phyloP scores from a whole-genome alignment of 1,139 yeast genomes.

The Arxiozyma bovina region DNA sequence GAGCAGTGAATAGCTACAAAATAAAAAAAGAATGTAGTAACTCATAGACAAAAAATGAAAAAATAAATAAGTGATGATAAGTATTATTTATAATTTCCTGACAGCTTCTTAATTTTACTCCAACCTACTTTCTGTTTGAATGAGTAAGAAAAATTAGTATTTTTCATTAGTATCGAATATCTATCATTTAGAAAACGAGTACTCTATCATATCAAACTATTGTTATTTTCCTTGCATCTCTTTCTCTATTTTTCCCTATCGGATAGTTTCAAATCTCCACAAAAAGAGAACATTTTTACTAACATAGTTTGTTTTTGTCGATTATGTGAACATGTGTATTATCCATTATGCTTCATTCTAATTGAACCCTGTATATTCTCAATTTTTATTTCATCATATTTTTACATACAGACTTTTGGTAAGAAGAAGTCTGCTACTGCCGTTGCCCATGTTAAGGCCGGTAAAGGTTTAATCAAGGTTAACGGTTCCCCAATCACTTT shows the following conservation, averaged over 20 bases:
- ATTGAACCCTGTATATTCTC: neutral
- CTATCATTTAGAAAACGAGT: neutral
- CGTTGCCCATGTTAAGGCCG: constrained; percentile 99
- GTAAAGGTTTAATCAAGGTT: constrained; percentile 98
- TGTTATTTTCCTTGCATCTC: neutral
- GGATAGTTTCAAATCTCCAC: neutral
- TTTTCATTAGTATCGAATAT: too few relatives aligned
- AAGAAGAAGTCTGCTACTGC: constrained; percentile 99
- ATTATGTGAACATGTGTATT: neutral
- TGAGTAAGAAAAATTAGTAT: too few relatives aligned
- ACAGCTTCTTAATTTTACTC: too few relatives aligned
- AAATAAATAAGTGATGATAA: neutral
- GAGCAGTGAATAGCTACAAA: neutral
- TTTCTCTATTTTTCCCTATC: too few relatives aligned
- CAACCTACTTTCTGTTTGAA: too few relatives aligned
- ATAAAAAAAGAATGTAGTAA: too few relatives aligned
- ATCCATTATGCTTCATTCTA: neutral
- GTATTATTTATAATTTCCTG: too few relatives aligned
- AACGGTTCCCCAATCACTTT: constrained; percentile 99
- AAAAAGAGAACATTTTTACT: neutral
- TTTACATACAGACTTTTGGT: constrained; percentile 75
- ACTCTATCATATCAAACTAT: too few relatives aligned
- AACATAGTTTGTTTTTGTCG: neutral
- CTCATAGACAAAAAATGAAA: neutral
- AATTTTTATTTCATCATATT: constrained; percentile 2